Base-by-base conservation (phyloP, 495 filamentous ascomycete species). In the Letharia lupina region DNA sequence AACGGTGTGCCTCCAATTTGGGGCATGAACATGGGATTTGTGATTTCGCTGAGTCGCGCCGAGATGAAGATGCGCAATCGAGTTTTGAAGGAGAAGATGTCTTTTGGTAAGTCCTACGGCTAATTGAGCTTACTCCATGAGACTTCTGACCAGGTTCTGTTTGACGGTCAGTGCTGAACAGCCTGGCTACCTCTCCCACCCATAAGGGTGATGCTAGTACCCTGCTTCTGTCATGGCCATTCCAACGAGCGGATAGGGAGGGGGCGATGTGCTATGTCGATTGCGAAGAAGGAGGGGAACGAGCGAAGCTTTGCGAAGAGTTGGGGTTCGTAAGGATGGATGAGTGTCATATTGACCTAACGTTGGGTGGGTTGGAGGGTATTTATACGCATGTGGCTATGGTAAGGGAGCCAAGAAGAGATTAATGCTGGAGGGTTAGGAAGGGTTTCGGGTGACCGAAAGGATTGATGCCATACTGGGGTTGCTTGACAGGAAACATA, bases 211-310 rank as follows among this genome's bases (percentile, higher is more conserved):
- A 83, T 4, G 83, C 83, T 1, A 83, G 79, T 12, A 73, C 74
- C 2, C 76, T 79, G 69, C 77, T 85, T 1, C 73, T 83, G 6
- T 45, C 71, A 23, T 86, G 82, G 82, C 82, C 82, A 5, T 78
- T 80, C 52, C 70, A 77, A 23, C 65, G 73, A 45, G 79, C 80
- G 1, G 77, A 80, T 67, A 45, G 69, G 41, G 69, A 75, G 31
- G 71, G 73, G 1, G 68, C 72, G 3, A 61, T 67, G 16, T 71
- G 70, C 6, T 77, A 77, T 63, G 65, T 77, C 16, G 74, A 78
- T 67, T 73, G 73, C 12, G 74, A 73, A 50, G 69, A 72, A 63
- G 72, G 64, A 15, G 75, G 75, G 15, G 35, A 40, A 9, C 66
- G 62, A 5, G 40, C 11, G 0, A 42, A 42, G 40, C 6, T 12